Evolutionary conservation across 352 stramenopile genomes (phyloP).

Genomic region (Phytophthora ramorum): DNA sequence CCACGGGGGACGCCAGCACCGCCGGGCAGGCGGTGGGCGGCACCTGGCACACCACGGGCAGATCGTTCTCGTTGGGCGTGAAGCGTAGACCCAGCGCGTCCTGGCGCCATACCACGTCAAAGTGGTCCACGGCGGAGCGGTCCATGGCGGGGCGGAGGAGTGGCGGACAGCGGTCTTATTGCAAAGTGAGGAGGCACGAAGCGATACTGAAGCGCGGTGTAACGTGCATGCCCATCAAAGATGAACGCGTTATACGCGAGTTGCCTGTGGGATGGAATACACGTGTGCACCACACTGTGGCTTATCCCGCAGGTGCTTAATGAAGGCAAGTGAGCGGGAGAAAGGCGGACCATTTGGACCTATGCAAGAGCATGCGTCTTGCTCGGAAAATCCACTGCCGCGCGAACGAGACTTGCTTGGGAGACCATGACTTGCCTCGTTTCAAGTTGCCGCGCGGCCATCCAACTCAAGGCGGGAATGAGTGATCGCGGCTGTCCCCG

Average conservation of each 20-base stretch:
- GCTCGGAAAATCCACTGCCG: slow-evolving; percentile 31
- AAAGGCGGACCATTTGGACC: slow-evolving; percentile 13
- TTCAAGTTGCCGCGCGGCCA: slow-evolving; percentile 12
- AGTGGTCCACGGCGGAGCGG: slow-evolving; percentile 22
- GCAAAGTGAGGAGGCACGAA: slow-evolving; percentile 22
- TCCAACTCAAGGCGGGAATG: slow-evolving; percentile 12
- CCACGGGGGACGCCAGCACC: slow-evolving; percentile 55
- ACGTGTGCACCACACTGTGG: slow-evolving; percentile 14
- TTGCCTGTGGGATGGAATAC: not conserved
- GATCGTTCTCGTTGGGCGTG: slow-evolving; percentile 71
- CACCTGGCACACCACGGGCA: slow-evolving; percentile 79
- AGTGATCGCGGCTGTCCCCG: slow-evolving; percentile 7
- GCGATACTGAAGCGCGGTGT: slow-evolving; percentile 25
- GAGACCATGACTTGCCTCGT: slow-evolving; percentile 11
- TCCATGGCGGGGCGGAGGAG: slow-evolving; percentile 2
- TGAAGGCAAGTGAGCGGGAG: slow-evolving; percentile 15
- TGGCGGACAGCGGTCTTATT: slow-evolving; percentile 13
- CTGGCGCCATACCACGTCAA: slow-evolving; percentile 70
- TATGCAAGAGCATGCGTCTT: slow-evolving; percentile 6
- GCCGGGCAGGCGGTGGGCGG: slow-evolving; percentile 50
- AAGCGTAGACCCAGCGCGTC: slow-evolving; percentile 71
- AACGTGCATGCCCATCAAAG: slow-evolving; percentile 35
- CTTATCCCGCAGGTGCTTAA: slow-evolving; percentile 1
- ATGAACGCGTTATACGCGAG: not conserved
- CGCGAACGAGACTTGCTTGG: slow-evolving; percentile 19